Base-by-base conservation (phyloP, 139 green algal species). In the Chloropicon primus region DNA sequence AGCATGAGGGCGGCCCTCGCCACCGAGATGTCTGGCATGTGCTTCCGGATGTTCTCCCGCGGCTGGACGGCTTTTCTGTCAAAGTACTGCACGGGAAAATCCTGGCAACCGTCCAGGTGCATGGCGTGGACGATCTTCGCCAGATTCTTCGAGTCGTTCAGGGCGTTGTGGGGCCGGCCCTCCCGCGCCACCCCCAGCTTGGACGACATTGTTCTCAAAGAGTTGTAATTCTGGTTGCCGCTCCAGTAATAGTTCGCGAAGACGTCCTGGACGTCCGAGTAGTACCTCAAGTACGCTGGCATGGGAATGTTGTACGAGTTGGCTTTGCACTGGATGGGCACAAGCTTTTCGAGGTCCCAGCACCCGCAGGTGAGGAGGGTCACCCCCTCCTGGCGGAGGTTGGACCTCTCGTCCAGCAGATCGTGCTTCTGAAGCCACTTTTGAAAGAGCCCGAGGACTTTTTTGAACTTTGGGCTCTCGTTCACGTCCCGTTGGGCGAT, bases 401-500 rank as follows among this genome's bases (percentile, higher is more conserved):
- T 17, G 17, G 10, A 5, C 10, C 41, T 62, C 10, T 5, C 10
- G 10, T 62, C 41, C 41, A 62, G 41, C 41, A 62, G 17, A 5
- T 62, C 41, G 41, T 62, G 41, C 41, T 62, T 5, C 17, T 62
- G 41, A 5, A 62, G 41, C 41, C 41, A 62, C 41, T 17, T 62
- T 17, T 62, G 10, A 17, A 62, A 62, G 41, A n/a, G 5, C 17
- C 41, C 41, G 41, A 62, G 41, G 10, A 62, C 41, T 5, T 17
- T 5, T 17, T 17, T 62, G 10, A 62, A 17, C 41, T 17, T 5
- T 17, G 41, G 41, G 10, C 10, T 17, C 10, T 17, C 41, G 53
- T 79, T 28, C 26, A 79, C 75, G 27, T 28, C 10, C 10, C 74
- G 21, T n/a, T 79, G 75, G 23, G n/a, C 21, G 26, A 79, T 79